Base-by-base conservation (phyloP, 139 green algal species). In the Coelastrella sp. region DNA sequence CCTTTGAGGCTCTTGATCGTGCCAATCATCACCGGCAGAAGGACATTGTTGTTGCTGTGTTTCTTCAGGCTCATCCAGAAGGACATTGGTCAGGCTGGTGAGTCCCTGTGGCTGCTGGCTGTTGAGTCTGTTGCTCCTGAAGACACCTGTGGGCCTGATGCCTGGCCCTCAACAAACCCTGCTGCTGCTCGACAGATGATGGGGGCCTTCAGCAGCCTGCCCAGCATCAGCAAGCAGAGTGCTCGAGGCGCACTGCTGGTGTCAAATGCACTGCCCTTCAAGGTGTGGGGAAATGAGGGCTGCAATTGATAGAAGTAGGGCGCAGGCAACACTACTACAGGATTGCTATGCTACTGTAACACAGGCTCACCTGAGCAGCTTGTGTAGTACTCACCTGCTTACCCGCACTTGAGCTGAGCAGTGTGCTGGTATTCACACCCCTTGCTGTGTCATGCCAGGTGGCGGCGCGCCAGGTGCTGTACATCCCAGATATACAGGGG, bases 21-120 rank as follows among this genome's bases (percentile, higher is more conserved):
- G 12, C 1, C 15, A 22, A 22, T 17, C 63, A 72, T 72, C 63
- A 72, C 0, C 63, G 5, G 63, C 15, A 4, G 15, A 7, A 4
- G 15, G n/a, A n/a, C n/a, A n/a, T 14, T 72, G 63, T 72, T 72
- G 63, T 17, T 49, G 35, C 35, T 78, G 63, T 78, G 7, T 24
- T 24, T 11, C 10, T 27, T 15, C 82, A 87, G 82, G 82, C 60
- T 87, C 8, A 24, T 87, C 0, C 82, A 87, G 12, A 87, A 87
- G 60, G 82, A 76, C 10, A 60, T 75, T 72, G 82, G 82, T 0
- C 8, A 22, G 25, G 82, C 22, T 15, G 82, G 82, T 4, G 82
- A 75, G 17, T 87, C 60, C 0, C n/a, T 87, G n/a, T 87, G 82
- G 82, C 24, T 87, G 24, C 82, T 87, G 82, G 82, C 82, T 61